Evolutionary conservation across 805 yeast species (phyloP), one percentile per base, ranked within the genome.

Genomic region (Trichomonascus vanleenenianus): DNA sequence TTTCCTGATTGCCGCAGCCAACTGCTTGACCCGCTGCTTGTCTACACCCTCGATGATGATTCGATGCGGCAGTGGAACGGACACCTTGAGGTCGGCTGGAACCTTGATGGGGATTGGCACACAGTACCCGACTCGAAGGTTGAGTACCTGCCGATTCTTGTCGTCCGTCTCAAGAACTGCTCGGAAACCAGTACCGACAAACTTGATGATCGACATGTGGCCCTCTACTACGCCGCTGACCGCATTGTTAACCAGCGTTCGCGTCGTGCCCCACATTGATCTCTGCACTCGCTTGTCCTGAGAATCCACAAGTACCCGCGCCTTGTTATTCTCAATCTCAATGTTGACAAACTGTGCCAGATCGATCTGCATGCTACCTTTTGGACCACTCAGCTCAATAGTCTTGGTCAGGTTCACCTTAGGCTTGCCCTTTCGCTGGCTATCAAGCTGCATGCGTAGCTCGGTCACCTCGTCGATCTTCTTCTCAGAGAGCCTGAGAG

Each of bases 101-200:
- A 93, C 74, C 43, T 75, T 73, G 42, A 87, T 71, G 20, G 82
- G 82, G 52, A 88, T 89, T 35, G 81, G 78, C 54, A 81, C 80
- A 40, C 95, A 87, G 58, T 81, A 86, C 30, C 98, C 98, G 19
- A 89, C 83, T 61, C 93, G 88, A 63, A 91, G 74, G 49, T 77
- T 75, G 14, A 91, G 82, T 61, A 74, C 72, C 47, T 76, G 71
- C 31, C 66, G 68, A 14, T 78, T 79, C 19, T 65, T 66, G 34
- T 63, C 65, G 40, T 60, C 62, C 39, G 75, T 75, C 55, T 85
- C 94, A 15, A 91, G 61, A 50, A 77, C 73, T 2, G 94, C 96
- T 66, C 97, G 81, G 75, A 85, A 93, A 63, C 99, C 99, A 10
- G 97, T 91, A 53, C 99, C 99, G 14, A 87, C 94, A 54, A 93